Base-by-base conservation (phyloP, 768 basidiomycete genomes). In the Hemileccinum impolitum region DNA sequence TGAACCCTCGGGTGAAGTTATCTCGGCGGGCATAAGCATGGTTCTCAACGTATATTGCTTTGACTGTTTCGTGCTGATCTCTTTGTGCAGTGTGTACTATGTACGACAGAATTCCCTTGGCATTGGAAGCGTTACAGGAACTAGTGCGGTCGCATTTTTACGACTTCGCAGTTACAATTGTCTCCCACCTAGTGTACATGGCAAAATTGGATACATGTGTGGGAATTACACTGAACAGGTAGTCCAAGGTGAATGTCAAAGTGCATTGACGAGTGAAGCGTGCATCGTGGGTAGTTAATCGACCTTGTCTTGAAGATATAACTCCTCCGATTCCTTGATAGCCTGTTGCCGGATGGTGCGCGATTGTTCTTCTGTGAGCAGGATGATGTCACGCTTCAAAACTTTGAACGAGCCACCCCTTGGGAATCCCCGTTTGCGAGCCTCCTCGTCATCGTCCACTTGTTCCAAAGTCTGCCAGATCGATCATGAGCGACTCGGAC, bases 381-480 rank as follows among this genome's bases (percentile, higher is more conserved):
- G 62, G 7, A 77, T 59, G 40, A 81, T 67, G 52, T 82, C 78
- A 18, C 58, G 63, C 34, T 74, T 58, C 50, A 82, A 64, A 23
- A 77, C 62, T 64, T 72, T 75, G 72, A 78, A 80, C 15, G 75
- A 65, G 6, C 68, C 67, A 13, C 73, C 74, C 37, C 66, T 68
- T 17, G 71, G 67, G 58, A 79, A 78, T 18, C 68, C 67, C 34
- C 81, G 78, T 52, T 77, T 73, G 46, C 77, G 73, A 6, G 81
- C 77, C 50, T 84, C 71, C 12, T 61, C 67, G 7, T 75, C 72
- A 50, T 88, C 81, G 1, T 75, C 67, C 25, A 90, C 64, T 15
- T 77, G 67, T 40, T 78, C 69, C 21, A 82, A 67, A 39, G 75
- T 74, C 84, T 85, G 60, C 44, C 10, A 36, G 17, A 30, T 25